phyloP scores from a whole-genome alignment of 306 rosid species.

The Begonia peltatifolia region DNA sequence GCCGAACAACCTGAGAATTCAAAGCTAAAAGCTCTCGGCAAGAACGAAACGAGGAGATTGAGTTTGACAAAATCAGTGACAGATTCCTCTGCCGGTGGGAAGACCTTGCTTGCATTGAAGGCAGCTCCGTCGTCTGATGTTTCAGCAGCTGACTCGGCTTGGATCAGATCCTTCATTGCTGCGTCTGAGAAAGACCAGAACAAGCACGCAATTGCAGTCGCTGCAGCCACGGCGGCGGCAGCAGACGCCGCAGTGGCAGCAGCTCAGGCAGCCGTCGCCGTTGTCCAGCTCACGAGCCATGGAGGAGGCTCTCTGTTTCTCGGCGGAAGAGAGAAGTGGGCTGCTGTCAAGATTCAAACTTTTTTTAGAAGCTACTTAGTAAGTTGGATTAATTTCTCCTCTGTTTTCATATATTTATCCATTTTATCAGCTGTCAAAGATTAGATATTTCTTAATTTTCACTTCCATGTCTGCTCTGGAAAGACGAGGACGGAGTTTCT shows the following conservation, averaged over 20 bases:
- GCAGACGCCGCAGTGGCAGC: constrained; percentile 94
- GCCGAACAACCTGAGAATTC: constrained; percentile 24
- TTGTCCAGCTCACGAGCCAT: constrained; percentile 75
- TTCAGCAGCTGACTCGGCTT: constrained; percentile 24
- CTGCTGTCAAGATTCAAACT: constrained; percentile 71
- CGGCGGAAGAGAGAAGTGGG: constrained; percentile 55
- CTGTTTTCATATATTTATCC: neutral
- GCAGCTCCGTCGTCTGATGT: neutral
- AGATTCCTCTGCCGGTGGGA: constrained; percentile 11
- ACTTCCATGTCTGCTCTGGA: constrained; percentile 26
- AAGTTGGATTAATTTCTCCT: constrained; percentile 3
- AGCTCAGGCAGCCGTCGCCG: constrained; percentile 86
- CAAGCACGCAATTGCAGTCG: constrained; percentile 97
- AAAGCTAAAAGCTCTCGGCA: constrained; percentile 18
- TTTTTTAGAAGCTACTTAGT: constrained; percentile 87
- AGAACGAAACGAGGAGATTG: constrained; percentile 73
- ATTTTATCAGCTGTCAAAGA: neutral
- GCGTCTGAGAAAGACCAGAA: constrained; percentile 73
- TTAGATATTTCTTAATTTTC: constrained; percentile 24
- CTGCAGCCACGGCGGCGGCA: constrained; percentile 86
- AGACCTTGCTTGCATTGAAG: neutral
- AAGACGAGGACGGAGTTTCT: too few species aligned
- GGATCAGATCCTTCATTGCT: constrained; percentile 67
- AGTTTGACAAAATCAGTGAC: constrained; percentile 59
- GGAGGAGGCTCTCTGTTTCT: constrained; percentile 39